Conservation (phyloP, 1,284 basidiomycete genomes). For the Erythrobasidium hasegawianum region DNA sequence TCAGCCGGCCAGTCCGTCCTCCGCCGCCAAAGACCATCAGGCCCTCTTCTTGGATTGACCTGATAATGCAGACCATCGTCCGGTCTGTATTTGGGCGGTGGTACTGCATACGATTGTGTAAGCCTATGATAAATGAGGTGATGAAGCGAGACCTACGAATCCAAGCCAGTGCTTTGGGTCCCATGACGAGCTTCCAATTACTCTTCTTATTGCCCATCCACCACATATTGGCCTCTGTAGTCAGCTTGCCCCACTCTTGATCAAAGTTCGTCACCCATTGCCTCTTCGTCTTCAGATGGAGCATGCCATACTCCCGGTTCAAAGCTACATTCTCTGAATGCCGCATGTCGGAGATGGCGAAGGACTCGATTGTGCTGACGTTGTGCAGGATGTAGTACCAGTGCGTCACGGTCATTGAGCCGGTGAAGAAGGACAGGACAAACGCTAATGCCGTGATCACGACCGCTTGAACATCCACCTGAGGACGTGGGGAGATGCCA, state of each 20-base stretch:
- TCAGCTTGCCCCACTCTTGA: constrained; percentile 67
- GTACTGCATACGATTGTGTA: no score
- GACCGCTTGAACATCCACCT: constrained; percentile 62
- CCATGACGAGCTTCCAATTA: constrained; percentile 77
- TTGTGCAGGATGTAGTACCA: constrained; percentile 60
- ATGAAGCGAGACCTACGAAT: constrained; percentile 47
- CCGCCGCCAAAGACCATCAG: constrained; percentile 62
- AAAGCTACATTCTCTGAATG: constrained; percentile 61
- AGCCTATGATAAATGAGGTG: no score
- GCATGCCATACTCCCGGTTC: constrained; percentile 43
- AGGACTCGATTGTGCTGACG: constrained; percentile 73
- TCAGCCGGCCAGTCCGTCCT: constrained; percentile 67
- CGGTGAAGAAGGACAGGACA: constrained; percentile 68
- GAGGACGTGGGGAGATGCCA: constrained; percentile 40
- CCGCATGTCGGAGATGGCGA: constrained; percentile 58
- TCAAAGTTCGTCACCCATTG: constrained; percentile 60
- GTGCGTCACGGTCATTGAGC: constrained; percentile 60
- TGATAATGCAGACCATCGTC: constrained; percentile 66
- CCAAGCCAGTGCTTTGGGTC: constrained; percentile 62
- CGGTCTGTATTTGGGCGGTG: constrained; percentile 57
- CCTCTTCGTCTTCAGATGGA: constrained; percentile 36
- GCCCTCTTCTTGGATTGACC: constrained; percentile 69
- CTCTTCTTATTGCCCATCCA: constrained; percentile 62
- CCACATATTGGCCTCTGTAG: constrained; percentile 76
- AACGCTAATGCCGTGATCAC: constrained; percentile 62